Percentiles rank a stretch among this genome's conserved stretches.
These are phyloP conservation scores for Aspergillus thermomutatus DNA, from an alignment of 2,329 filamentous ascomycete species.

Conservation along the genomic window DNA sequence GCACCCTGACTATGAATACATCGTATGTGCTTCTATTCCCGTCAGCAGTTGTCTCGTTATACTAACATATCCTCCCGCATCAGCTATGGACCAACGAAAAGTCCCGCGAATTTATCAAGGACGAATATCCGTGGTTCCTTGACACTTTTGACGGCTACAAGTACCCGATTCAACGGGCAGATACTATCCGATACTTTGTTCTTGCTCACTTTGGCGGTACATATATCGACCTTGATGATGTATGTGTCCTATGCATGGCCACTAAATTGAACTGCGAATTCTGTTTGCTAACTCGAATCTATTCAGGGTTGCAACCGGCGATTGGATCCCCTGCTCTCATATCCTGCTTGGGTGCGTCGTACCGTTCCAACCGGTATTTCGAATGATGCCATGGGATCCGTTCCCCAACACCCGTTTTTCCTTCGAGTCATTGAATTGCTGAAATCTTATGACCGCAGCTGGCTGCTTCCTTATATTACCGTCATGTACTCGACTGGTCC, in stretches of 20 bases:
- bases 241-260: constrained; percentile 31
- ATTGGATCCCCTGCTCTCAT: constrained; percentile 65
- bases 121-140: constrained; percentile 74
- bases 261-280: neutral
- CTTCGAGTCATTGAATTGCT: constrained; percentile 64
- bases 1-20: constrained; percentile 72
- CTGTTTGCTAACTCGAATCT: constrained; percentile 11
- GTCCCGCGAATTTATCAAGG: constrained; percentile 67
- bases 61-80: constrained; percentile 16
- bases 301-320: constrained; percentile 63
- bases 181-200: constrained; percentile 76
- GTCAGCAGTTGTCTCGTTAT: neutral
- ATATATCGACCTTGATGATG: constrained; percentile 76
- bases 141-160: constrained; percentile 70
- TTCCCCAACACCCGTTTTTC: constrained; percentile 73
- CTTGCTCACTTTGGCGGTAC: constrained; percentile 74
- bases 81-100: constrained; percentile 74
- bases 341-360: constrained; percentile 67
- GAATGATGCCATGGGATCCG: constrained; percentile 75
- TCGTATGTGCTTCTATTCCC: constrained; percentile 44
- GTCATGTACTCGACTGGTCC: constrained; percentile 78
- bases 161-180: constrained; percentile 73
- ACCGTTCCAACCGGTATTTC: constrained; percentile 75
- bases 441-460: constrained; percentile 65
- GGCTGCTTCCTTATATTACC: constrained; percentile 69